These are phyloP conservation scores for Euclidium syriacum DNA, from an alignment of 345 rosid species.

Conservation along the genomic window DNA sequence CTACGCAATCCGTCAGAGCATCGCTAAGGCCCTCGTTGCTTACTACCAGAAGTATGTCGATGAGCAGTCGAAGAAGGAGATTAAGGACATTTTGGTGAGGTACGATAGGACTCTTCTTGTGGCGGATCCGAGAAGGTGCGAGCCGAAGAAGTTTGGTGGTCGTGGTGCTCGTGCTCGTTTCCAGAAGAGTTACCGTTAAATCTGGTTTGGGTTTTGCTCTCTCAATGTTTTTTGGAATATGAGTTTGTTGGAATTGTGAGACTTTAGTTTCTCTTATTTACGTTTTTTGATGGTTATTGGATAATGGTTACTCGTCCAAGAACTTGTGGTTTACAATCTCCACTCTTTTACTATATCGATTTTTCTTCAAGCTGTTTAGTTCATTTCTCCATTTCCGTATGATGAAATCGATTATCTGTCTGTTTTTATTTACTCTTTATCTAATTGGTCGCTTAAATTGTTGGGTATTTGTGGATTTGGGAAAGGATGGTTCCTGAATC, in stretches of 20 bases:
- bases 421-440: no score
- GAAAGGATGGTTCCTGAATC: no score
- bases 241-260: conserved; percentile 1
- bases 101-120: conserved; percentile 83
- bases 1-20: conserved; percentile 87
- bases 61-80: conserved; percentile 88
- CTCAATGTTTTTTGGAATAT: not conserved
- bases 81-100: conserved; percentile 69
- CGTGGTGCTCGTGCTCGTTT: conserved; percentile 86
- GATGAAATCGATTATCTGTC: no score
- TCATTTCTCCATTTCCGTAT: no score
- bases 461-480: no score
- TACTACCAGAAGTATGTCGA: conserved; percentile 81
- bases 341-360: no score
- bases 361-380: no score
- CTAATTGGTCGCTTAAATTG: no score
- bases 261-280: conserved; percentile 9
- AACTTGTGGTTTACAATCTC: no score
- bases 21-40: conserved; percentile 85
- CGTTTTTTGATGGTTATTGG: not conserved
- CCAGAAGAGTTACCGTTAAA: conserved; percentile 88
- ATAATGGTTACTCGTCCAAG: not conserved
- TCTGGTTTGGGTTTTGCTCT: not conserved
- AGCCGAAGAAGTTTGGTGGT: conserved; percentile 95
- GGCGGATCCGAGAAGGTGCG: conserved; percentile 85